These are phyloP conservation scores for Lactifluus volemus DNA, from an alignment of 768 basidiomycete genomes.

Conservation along the genomic window DNA sequence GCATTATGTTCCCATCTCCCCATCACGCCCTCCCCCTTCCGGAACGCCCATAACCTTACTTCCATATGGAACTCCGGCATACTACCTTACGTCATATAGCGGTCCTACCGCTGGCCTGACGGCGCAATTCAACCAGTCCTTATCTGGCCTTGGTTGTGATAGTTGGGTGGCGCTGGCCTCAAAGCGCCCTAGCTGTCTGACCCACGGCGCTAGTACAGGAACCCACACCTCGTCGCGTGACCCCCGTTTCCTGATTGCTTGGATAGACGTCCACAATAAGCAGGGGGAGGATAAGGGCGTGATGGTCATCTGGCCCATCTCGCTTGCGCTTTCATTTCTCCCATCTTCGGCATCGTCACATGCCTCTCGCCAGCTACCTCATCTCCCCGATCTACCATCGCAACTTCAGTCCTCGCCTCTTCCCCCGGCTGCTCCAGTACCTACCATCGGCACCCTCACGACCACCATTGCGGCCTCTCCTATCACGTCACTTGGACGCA, in stretches of 20 bases:
- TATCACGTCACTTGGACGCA: slow-evolving; percentile 4
- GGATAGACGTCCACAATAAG: slow-evolving; percentile 66
- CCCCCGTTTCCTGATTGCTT: slow-evolving; percentile 52
- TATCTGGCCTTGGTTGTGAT: slow-evolving; percentile 54
- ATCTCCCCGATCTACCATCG: slow-evolving; percentile 55
- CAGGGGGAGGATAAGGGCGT: slow-evolving; percentile 77
- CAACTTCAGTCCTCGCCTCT: slow-evolving; percentile 51
- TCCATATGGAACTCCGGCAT: slow-evolving; percentile 65
- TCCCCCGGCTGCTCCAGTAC: slow-evolving; percentile 26
- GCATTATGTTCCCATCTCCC: slow-evolving; percentile 43
- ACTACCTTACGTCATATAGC: slow-evolving; percentile 58
- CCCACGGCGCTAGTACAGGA: background rate
- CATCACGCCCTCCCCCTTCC: slow-evolving; percentile 35
- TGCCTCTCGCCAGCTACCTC: slow-evolving; percentile 37
- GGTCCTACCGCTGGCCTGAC: slow-evolving; percentile 57
- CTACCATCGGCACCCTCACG: slow-evolving; percentile 6
- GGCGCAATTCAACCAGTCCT: slow-evolving; percentile 53
- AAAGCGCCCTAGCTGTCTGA: slow-evolving; percentile 5
- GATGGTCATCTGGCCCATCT: slow-evolving; percentile 61
- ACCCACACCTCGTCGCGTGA: slow-evolving; percentile 2
- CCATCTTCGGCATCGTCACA: slow-evolving; percentile 30
- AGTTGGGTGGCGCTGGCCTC: slow-evolving; percentile 31
- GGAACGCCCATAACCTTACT: slow-evolving; percentile 65
- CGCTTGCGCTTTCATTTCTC: slow-evolving; percentile 44
- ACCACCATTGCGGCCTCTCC: slow-evolving; percentile 7